Evolutionary conservation across 768 basidiomycete genomes (phyloP).

Genomic region (Russula virescens): DNA sequence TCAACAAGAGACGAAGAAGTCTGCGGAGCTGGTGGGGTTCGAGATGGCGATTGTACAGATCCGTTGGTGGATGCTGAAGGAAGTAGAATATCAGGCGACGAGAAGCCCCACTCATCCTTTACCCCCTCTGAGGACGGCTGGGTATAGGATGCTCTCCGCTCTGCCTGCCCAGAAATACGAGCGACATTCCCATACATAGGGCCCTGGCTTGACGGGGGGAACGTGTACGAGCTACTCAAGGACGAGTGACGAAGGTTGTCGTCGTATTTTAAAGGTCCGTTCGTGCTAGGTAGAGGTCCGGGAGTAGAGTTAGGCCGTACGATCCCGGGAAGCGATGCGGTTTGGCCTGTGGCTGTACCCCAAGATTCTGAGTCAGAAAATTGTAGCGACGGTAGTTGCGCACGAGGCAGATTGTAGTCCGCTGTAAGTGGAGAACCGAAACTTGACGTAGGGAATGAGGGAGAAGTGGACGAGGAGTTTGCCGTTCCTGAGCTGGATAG

Average conservation of each 20-base stretch:
- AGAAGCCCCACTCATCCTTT: conserved; percentile 70
- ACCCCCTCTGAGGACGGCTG: conserved; percentile 37
- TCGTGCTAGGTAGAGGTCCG: conserved; percentile 22
- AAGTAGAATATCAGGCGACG: conserved; percentile 49
- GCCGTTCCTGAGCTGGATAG: conserved; percentile 21
- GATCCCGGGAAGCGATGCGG: conserved; percentile 24
- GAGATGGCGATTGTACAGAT: conserved; percentile 46
- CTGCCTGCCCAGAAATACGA: conserved; percentile 67
- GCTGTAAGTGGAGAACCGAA: conserved; percentile 45
- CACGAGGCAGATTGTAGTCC: conserved; percentile 48
- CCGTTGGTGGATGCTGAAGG: conserved; percentile 36
- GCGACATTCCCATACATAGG: conserved; percentile 56
- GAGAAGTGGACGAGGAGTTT: conserved; percentile 23
- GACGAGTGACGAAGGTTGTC: conserved; percentile 64
- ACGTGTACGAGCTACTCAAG: conserved; percentile 42
- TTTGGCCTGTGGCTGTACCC: conserved; percentile 12
- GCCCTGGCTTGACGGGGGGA: conserved; percentile 23
- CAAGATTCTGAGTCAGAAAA: conserved; percentile 24
- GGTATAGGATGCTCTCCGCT: conserved; percentile 45
- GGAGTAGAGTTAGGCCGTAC: conserved; percentile 25
- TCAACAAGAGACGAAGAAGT: conserved; percentile 58
- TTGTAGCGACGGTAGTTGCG: conserved; percentile 39
- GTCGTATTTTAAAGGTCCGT: conserved; percentile 59
- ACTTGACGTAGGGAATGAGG: conserved; percentile 21
- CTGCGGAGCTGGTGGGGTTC: conserved; percentile 36